phyloP scores from a whole-genome alignment of 129 eudicot genomes.

The Artemisia annua region DNA sequence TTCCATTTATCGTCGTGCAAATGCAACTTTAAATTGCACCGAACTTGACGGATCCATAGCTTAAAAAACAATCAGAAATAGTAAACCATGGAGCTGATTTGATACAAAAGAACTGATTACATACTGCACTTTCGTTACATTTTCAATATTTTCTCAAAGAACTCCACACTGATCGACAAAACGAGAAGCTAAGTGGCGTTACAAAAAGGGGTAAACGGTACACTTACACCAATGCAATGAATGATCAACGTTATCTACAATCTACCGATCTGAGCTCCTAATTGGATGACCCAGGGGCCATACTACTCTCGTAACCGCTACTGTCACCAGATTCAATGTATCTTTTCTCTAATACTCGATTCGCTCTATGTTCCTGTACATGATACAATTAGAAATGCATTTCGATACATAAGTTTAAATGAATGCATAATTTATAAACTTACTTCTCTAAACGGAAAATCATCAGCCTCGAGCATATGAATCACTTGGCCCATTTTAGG shows the following conservation, averaged over 20 bases:
- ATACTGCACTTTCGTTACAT: not conserved
- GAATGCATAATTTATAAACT: constrained; percentile 21
- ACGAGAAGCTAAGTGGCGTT: not conserved
- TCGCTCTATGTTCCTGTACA: constrained; percentile 65
- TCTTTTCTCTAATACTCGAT: constrained; percentile 53
- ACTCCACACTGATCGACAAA: constrained; percentile 14
- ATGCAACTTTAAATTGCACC: not conserved
- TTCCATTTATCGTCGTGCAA: not conserved
- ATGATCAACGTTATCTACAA: constrained; percentile 42
- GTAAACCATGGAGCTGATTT: constrained; percentile 3
- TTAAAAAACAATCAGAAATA: not conserved
- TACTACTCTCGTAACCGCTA: constrained; percentile 90
- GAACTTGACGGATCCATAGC: not conserved
- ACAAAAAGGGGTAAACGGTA: not conserved
- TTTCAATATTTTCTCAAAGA: not conserved
- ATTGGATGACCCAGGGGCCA: constrained; percentile 22
- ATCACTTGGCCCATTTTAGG: constrained; percentile 95
- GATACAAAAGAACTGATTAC: constrained; percentile 9
- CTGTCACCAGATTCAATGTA: constrained; percentile 84
- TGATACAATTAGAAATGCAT: not conserved
- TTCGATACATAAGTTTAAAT: not conserved
- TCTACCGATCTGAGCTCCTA: constrained; percentile 43
- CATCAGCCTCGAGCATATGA: constrained; percentile 94
- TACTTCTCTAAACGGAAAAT: constrained; percentile 84
- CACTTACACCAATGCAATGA: constrained; percentile 30